A percentile compares a stretch with the other conserved stretches of the same genome.
Conservation (phyloP, 768 basidiomycete genomes). For the Russula olivacea region DNA sequence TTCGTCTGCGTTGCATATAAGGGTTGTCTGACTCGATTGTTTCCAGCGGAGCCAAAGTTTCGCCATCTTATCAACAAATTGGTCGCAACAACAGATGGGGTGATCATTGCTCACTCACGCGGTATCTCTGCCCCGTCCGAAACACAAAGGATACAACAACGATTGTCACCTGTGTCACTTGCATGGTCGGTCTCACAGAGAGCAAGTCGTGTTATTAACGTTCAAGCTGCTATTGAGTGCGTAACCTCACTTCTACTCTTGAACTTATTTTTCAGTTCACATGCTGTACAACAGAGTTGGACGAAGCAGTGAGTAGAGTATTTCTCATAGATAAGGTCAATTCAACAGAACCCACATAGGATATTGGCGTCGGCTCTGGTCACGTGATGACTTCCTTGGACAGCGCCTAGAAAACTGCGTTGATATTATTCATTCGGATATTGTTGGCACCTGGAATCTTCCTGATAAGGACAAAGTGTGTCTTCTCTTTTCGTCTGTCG, state of each 20-base stretch:
- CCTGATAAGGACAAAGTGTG: not conserved
- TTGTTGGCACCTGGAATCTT: slow-evolving; percentile 9
- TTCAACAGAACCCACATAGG: not conserved
- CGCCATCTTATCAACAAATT: not conserved
- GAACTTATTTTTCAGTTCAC: not conserved
- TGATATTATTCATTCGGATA: slow-evolving; percentile 2
- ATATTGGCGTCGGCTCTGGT: slow-evolving; percentile 8
- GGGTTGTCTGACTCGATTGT: not conserved
- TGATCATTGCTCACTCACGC: not conserved
- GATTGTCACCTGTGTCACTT: not conserved
- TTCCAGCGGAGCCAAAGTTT: not conserved
- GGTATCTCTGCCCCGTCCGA: not conserved
- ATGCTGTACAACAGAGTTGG: slow-evolving; percentile 6
- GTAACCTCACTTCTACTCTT: not conserved
- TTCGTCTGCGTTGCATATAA: not conserved
- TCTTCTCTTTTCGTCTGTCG: not conserved
- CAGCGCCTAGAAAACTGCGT: not conserved
- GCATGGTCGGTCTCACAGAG: slow-evolving; percentile 16
- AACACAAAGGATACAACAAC: not conserved
- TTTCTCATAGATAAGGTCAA: not conserved
- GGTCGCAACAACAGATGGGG: not conserved
- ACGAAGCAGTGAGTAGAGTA: slow-evolving; percentile 4
- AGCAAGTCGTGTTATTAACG: not conserved
- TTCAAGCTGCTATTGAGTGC: slow-evolving; percentile 5
- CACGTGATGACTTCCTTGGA: not conserved